Evolutionary conservation across 2,329 filamentous ascomycete species (phyloP).

Genomic region (Colletotrichum tofieldiae): DNA sequence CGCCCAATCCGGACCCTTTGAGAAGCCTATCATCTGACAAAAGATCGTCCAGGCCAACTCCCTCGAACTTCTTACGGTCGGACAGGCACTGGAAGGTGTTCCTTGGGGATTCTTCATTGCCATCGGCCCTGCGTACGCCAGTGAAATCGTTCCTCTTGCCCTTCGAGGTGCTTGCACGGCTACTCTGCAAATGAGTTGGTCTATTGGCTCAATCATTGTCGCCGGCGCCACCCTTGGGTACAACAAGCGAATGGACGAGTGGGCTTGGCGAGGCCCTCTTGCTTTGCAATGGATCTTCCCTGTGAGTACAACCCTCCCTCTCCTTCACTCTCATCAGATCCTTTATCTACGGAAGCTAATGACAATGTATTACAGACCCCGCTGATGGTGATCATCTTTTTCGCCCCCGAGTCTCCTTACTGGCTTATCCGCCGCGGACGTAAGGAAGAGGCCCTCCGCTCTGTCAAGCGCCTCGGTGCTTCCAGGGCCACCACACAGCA

Average conservation of each 20-base stretch:
- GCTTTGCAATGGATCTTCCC: constrained; percentile 74
- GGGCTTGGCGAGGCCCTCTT: constrained; percentile 62
- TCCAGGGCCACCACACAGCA: constrained; percentile 47
- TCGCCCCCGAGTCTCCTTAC: constrained; percentile 68
- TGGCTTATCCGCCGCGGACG: constrained; percentile 68
- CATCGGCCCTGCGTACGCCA: constrained; percentile 73
- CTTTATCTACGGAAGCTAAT: background rate
- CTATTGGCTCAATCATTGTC: constrained; percentile 73
- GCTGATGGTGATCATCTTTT: constrained; percentile 65
- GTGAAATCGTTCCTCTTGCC: constrained; percentile 71
- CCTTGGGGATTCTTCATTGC: constrained; percentile 77
- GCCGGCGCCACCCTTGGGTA: constrained; percentile 68
- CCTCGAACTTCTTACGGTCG: constrained; percentile 60
- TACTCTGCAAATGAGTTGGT: constrained; percentile 77
- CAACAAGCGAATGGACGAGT: constrained; percentile 56
- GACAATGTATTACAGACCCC: constrained; percentile 55
- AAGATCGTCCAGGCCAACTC: constrained; percentile 53
- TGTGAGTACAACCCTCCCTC: background rate
- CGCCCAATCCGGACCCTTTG: constrained; percentile 40
- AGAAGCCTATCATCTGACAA: constrained; percentile 37
- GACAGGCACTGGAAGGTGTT: constrained; percentile 72
- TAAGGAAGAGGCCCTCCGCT: constrained; percentile 58
- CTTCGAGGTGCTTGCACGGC: constrained; percentile 71
- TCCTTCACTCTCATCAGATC: rapidly evolving
- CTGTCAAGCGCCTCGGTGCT: constrained; percentile 63